These are phyloP conservation scores for Trichoderma sp. DNA, from an alignment of 2,329 filamentous ascomycete genomes.

Conservation along the genomic window DNA sequence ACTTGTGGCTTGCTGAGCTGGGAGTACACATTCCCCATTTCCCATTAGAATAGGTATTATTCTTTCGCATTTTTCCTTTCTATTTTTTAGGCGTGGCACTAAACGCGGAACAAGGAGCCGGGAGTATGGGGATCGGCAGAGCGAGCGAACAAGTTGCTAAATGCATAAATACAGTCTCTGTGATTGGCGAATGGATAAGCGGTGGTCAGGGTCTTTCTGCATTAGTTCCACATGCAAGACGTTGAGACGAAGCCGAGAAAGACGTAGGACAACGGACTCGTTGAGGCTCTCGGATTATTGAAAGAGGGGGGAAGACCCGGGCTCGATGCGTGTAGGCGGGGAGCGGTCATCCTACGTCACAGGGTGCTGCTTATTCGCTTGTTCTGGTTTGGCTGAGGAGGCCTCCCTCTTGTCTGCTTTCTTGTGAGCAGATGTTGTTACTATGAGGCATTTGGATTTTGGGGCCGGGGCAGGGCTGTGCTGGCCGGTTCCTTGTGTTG, in stretches of 20 bases:
- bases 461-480: slow-evolving; percentile 23
- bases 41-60: no score
- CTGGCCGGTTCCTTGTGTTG: slow-evolving; percentile 2
- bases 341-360: slow-evolving; percentile 29
- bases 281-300: slow-evolving; percentile 18
- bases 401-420: slow-evolving; percentile 3
- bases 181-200: slow-evolving; percentile 22
- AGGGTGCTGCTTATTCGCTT: not conserved
- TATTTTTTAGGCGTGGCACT: slow-evolving; percentile 14
- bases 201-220: not conserved
- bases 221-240: not conserved
- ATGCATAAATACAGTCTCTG: slow-evolving; percentile 17
- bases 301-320: not conserved
- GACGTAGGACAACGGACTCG: slow-evolving; percentile 4
- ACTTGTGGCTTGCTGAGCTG: slow-evolving; percentile 28
- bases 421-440: not conserved
- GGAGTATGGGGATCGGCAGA: slow-evolving; percentile 28
- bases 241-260: not conserved
- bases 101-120: slow-evolving; percentile 22
- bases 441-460: slow-evolving; percentile 30
- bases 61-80: not conserved
- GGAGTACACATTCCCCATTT: slow-evolving; percentile 7
- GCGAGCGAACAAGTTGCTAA: slow-evolving; percentile 22
- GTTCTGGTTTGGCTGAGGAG: slow-evolving; percentile 10
- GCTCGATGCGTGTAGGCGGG: slow-evolving; percentile 17